phyloP scores from a whole-genome alignment of 768 basidiomycete genomes.

The Podaxis carcinomalis region DNA sequence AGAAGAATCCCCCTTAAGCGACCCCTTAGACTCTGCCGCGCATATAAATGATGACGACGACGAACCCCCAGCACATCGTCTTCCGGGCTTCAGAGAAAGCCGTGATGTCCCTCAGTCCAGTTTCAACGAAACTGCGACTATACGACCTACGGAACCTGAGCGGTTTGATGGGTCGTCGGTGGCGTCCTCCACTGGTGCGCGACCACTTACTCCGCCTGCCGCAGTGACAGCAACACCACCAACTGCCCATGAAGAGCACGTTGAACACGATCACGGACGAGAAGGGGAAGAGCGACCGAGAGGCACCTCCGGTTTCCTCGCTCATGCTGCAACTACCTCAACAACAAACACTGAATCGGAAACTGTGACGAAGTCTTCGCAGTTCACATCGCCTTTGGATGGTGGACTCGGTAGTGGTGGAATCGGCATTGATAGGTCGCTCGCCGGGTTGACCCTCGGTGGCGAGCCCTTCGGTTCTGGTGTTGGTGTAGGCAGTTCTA shows the following conservation, averaged over 20 bases:
- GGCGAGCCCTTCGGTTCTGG: conserved; percentile 15
- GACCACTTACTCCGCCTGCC: not conserved
- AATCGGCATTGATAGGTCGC: conserved; percentile 26
- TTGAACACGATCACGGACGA: not conserved
- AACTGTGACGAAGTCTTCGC: conserved; percentile 13
- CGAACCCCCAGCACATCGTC: conserved; percentile 27
- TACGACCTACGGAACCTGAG: conserved; percentile 30
- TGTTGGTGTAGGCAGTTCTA: not conserved
- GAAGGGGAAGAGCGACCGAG: not conserved
- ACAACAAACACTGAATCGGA: not conserved
- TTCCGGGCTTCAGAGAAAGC: conserved; percentile 56
- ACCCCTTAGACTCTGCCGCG: conserved; percentile 30
- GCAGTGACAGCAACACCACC: not conserved
- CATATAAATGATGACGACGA: conserved; percentile 28
- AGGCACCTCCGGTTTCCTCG: not conserved
- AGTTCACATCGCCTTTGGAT: conserved; percentile 35
- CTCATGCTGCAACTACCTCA: not conserved
- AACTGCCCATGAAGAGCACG: not conserved
- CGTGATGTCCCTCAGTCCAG: conserved; percentile 23
- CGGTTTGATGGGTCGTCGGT: conserved; percentile 14
- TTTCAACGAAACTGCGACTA: conserved; percentile 41
- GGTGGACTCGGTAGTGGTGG: conserved; percentile 12
- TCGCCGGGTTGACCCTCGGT: conserved; percentile 30
- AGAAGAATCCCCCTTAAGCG: conserved; percentile 21
- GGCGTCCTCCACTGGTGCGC: conserved; percentile 11